phyloP scores from a whole-genome alignment of 192 early-diverging fungal species.

The Gryganskiella cystojenkinii region DNA sequence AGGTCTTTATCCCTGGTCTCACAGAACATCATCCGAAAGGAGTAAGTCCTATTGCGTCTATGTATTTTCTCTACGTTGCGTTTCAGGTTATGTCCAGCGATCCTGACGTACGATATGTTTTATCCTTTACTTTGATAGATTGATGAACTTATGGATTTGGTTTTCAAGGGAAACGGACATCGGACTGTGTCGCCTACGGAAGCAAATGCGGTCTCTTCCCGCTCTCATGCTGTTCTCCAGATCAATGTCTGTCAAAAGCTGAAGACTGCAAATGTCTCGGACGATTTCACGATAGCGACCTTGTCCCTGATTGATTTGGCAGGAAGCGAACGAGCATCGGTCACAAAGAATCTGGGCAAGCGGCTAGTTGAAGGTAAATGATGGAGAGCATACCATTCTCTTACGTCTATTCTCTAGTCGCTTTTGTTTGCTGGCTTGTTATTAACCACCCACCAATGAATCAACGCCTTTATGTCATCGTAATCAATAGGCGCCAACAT shows the following conservation, averaged over 20 bases:
- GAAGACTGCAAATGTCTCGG: constrained; percentile 44
- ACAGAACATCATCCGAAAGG: constrained; percentile 70
- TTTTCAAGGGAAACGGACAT: constrained; percentile 72
- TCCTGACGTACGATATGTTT: no score
- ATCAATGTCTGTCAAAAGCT: constrained; percentile 36
- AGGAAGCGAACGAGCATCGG: constrained; percentile 94
- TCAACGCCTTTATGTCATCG: no score
- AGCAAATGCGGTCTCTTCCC: constrained; percentile 91
- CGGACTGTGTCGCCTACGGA: constrained; percentile 89
- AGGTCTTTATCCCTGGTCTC: constrained; percentile 78
- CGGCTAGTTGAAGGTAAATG: constrained; percentile 73
- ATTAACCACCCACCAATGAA: no score
- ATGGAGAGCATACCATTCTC: no score
- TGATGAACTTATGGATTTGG: constrained; percentile 74
- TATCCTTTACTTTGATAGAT: constrained; percentile 33
- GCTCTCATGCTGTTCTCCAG: constrained; percentile 89
- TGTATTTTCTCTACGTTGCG: neutral
- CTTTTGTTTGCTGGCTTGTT: neutral
- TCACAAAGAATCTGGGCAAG: constrained; percentile 87
- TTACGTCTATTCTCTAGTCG: no score
- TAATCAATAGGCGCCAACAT: constrained; percentile 92
- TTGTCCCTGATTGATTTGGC: constrained; percentile 97
- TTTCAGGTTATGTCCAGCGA: no score
- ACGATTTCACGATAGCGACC: constrained; percentile 60
- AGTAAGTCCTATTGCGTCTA: neutral